Evolutionary conservation across 495 filamentous ascomycete genomes (phyloP), one percentile per base, ranked within the genome.

Genomic region (Jackrogersella minutella): DNA sequence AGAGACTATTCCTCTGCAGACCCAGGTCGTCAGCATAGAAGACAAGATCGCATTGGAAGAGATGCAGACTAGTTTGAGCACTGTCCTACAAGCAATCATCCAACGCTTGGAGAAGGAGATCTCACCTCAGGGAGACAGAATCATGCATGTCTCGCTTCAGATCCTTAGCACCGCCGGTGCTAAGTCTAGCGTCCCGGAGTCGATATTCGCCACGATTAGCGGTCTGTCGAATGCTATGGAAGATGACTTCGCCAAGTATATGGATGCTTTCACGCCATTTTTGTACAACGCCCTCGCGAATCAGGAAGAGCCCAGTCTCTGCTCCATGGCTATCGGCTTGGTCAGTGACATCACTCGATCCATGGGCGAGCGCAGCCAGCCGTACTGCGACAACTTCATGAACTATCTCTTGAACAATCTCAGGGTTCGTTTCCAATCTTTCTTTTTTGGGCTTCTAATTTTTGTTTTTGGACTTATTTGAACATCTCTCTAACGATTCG

Each of bases 371-470:
- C 88, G 89, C 74, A 89, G 93, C 68, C 91, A 93, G 78, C 95
- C 94, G 49, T 98, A 87, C 81, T 99, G 95, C 79, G 96, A 99
- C 71, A 82, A 85, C 59, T 97, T 98, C 75, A 99, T 99, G 95
- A 99, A 98, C 79, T 90, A 92, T 71, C 83, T 99, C 34, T 85
- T 98, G 62, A 91, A 89, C 77, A 96, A 94, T 73, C 85, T 99
- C 9, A 85, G 90, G 76, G 92, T 95, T 78, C 78, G 89, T 84
- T 51, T 59, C 52, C 57, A 22, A 39, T 19, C 22, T 26, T 57
- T 26, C 5, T 40, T 50, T 24, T 28, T 22, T 37, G 34, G 10
- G 10, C 51, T 53, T 26, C 33, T 50, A 30, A 3, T 17, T 10
- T 17, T 10, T 21, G 41, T 33, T 40, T 33, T 34, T 9, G 33